Evolutionary conservation across 1,284 basidiomycete species (phyloP).

Genomic region (Heterobasidion irregulare): DNA sequence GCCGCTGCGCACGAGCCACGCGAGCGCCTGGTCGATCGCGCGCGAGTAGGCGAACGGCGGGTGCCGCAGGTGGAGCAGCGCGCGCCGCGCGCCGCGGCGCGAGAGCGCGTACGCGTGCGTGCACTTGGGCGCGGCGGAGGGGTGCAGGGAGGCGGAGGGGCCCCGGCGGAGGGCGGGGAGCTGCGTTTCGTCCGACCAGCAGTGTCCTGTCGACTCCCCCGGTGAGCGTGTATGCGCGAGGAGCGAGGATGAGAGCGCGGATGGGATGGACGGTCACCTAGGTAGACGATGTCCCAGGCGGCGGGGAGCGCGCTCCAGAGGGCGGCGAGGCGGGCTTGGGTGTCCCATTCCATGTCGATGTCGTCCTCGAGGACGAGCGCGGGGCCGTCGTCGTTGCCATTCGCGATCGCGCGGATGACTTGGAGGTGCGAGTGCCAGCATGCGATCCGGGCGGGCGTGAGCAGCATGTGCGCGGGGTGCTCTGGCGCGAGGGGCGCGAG

Average conservation of each 20-base stretch:
- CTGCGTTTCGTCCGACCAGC: constrained; percentile 59
- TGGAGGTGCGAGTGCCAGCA: constrained; percentile 71
- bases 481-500: constrained; percentile 28
- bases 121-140: constrained; percentile 54
- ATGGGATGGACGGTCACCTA: constrained; percentile 38
- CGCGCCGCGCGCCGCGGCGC: constrained; percentile 40
- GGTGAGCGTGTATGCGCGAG: not conserved
- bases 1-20: constrained; percentile 55
- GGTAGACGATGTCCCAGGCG: constrained; percentile 70
- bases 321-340: constrained; percentile 35
- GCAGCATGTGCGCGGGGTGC: constrained; percentile 37
- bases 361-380: constrained; percentile 72
- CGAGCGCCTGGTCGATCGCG: constrained; percentile 65
- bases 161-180: constrained; percentile 18
- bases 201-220: constrained; percentile 41
- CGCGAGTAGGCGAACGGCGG: constrained; percentile 70
- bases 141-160: constrained; percentile 28
- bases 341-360: constrained; percentile 68
- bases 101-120: constrained; percentile 63
- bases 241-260: not conserved
- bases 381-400: constrained; percentile 13
- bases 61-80: constrained; percentile 45
- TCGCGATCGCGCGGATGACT: constrained; percentile 39
- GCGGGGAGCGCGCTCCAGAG: constrained; percentile 52
- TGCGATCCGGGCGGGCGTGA: constrained; percentile 53